Percentiles rank a stretch among this genome's conserved stretches.
phyloP scores from a whole-genome alignment of 2,329 filamentous ascomycete genomes.

The Fusarium albosuccineum region DNA sequence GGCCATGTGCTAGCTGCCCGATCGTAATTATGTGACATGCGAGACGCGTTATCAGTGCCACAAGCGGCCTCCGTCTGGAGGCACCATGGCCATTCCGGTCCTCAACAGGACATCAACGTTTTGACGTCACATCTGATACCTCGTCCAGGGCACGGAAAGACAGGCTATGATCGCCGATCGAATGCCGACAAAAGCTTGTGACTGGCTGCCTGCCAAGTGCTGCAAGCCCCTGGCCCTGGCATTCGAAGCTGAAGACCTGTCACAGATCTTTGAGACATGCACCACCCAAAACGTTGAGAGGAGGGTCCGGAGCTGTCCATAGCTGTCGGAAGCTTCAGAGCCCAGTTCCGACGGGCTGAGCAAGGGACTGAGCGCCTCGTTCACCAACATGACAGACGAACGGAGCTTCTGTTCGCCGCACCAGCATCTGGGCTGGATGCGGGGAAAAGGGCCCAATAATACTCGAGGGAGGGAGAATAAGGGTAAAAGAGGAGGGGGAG shows the following conservation, averaged over 20 bases:
- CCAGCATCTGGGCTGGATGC: neutral
- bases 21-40: constrained; percentile 22
- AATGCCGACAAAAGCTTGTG: constrained; percentile 8
- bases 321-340: constrained; percentile 4
- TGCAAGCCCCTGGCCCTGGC: constrained; percentile 24
- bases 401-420: constrained; percentile 3
- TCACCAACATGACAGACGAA: constrained; percentile 2
- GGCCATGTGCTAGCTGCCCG: neutral
- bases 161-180: constrained; percentile 26
- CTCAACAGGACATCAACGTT: constrained; percentile 7
- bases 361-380: constrained; percentile 23
- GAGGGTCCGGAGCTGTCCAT: constrained; percentile 18
- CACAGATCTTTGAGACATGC: constrained; percentile 31
- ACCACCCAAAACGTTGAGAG: constrained; percentile 20
- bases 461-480: constrained; percentile 18
- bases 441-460: constrained; percentile 5
- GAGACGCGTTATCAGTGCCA: constrained; percentile 13
- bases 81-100: constrained; percentile 32
- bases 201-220: constrained; percentile 12
- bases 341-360: constrained; percentile 13
- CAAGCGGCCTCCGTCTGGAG: constrained; percentile 10
- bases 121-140: constrained; percentile 28
- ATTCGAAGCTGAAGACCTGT: constrained; percentile 18
- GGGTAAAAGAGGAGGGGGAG: neutral
- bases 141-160: constrained; percentile 3